A percentile compares a stretch with the other conserved stretches of the same genome.
These are phyloP conservation scores for Mrakia hoshinonis DNA, from an alignment of 768 basidiomycete genomes.

Conservation along the genomic window DNA sequence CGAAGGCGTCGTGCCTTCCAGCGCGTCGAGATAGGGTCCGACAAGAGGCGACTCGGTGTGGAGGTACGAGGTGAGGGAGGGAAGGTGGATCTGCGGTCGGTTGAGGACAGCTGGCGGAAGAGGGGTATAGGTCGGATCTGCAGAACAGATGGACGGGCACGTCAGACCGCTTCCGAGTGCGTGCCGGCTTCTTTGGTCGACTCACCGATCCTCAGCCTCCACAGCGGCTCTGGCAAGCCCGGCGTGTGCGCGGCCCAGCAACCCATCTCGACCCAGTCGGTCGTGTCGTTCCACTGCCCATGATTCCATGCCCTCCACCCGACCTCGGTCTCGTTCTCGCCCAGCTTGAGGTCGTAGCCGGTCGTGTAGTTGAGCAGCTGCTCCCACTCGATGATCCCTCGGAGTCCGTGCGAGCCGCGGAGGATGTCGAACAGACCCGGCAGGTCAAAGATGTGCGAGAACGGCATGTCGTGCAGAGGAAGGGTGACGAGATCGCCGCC, in stretches of 20 bases:
- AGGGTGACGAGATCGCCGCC: not conserved
- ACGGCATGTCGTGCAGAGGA: not conserved
- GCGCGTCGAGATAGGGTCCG: not conserved
- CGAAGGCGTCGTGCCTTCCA: not conserved
- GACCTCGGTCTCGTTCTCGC: too few relatives aligned
- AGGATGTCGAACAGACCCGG: not conserved
- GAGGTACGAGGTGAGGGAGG: not conserved
- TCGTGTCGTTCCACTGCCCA: not conserved
- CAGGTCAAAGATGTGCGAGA: not conserved
- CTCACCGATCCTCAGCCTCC: not conserved
- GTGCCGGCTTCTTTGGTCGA: not conserved
- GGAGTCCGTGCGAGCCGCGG: not conserved
- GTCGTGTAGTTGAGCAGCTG: not conserved
- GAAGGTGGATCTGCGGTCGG: not conserved
- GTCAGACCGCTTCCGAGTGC: not conserved
- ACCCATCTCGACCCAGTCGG: not conserved
- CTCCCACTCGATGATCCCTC: not conserved
- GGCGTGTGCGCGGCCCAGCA: not conserved
- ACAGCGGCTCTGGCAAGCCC: not conserved
- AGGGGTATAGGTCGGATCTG: not conserved
- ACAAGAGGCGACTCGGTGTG: too few relatives aligned
- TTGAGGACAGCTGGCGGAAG: not conserved
- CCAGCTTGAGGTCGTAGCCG: not conserved
- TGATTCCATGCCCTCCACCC: too few relatives aligned
- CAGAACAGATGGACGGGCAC: not conserved